Percentiles rank a stretch among this genome's conserved stretches.
Conservation (phyloP, 495 filamentous ascomycete species). For the Cairneyella variabilis region DNA sequence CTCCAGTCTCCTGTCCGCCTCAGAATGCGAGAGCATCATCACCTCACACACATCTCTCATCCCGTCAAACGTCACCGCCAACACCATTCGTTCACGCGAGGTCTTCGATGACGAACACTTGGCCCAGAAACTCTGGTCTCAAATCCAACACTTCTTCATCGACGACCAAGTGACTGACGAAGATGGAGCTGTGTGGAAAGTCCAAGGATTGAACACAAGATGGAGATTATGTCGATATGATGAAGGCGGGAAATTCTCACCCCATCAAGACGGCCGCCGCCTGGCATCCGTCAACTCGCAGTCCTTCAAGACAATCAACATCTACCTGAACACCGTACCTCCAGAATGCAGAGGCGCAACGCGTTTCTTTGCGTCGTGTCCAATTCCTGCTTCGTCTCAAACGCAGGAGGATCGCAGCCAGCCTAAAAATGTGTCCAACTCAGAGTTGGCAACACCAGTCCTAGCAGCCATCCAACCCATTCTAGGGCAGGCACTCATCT, state of each 20-base stretch:
- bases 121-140: conserved; percentile 1
- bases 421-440: too few relatives aligned
- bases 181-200: conserved; percentile 5
- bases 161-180: conserved; percentile 3
- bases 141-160: conserved; percentile 1
- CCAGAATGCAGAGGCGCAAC: neutral
- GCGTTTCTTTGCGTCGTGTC: conserved; percentile 14
- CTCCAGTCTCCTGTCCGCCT: conserved; percentile 6
- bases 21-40: conserved; percentile 12
- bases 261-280: conserved; percentile 7
- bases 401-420: too few relatives aligned
- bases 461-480: neutral
- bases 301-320: conserved; percentile 16
- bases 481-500: conserved; percentile 3
- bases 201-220: conserved; percentile 12
- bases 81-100: conserved; percentile 6
- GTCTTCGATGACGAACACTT: conserved; percentile 1
- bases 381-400: too few relatives aligned
- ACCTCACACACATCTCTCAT: neutral
- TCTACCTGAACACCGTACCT: conserved; percentile 9
- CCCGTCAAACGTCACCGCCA: conserved; percentile 14
- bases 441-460: too few relatives aligned
- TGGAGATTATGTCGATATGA: conserved; percentile 17
- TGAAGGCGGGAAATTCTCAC: conserved; percentile 16
- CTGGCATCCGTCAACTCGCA: conserved; percentile 2